Base-by-base conservation (phyloP, 2,329 filamentous ascomycete genomes). In the Aspergillus sp. region DNA sequence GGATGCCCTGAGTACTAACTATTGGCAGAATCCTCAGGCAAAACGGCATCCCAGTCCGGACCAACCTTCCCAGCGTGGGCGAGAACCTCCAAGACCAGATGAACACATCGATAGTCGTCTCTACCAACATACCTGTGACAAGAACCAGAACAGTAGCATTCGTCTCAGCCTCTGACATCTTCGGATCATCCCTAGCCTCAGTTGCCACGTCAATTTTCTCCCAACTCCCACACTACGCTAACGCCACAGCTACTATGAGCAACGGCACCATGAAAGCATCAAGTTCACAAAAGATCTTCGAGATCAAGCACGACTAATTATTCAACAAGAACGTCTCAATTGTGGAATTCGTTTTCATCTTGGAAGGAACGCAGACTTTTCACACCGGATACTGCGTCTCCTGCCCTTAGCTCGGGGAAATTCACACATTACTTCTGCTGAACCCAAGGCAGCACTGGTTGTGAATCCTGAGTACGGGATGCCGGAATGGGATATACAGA, bases 11-110 rank as follows among this genome's bases (percentile, higher is more conserved):
- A 41, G 42, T 5, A 23, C 12, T 15, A 20, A 5, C 20, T 4
- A 4, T 7, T 3, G 43, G 43, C 27, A 61, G 58, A 1, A 57
- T 67, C 38, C 55, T 68, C 1, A 43, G 54, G 9, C 53, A 55
- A 20, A 52, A 59, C 25, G 50, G 47, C 22, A 64, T 67, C 41
- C 38, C 57, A 4, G 49, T 60, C 7, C 56, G 58, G 23, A 44
- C 66, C 44, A 47, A 60, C 33, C 53, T 66, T 2, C 56, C 69
- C 7, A 69, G 66, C 13, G 72, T 78, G 7, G 75, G 75, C 15
- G 70, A 73, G 39, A 76, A 77, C 52, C 63, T 76, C 44, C 74
- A 77, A 50, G 74, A 77, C 46, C 73, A 74, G 37, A 60, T 60
- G 23, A 62, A 63, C 49, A 62, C 43, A n/a, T 45, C 45, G 0